A percentile compares a stretch with the other conserved stretches of the same genome.
phyloP scores from a whole-genome alignment of 2,329 filamentous ascomycete genomes.

The Dothistroma pini region DNA sequence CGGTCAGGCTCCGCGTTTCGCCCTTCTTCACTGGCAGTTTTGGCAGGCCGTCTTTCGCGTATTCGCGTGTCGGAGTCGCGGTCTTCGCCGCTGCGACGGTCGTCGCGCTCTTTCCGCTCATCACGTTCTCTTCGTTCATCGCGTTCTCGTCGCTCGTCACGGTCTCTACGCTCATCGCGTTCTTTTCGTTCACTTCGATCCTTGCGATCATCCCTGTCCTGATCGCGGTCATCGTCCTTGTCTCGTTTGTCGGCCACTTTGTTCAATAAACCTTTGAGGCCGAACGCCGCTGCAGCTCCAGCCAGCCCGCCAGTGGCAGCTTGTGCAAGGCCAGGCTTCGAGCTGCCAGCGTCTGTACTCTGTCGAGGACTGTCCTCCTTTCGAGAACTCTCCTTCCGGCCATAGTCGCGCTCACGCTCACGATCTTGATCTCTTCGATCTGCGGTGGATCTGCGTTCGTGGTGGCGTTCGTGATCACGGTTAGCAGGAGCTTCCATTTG shows the following conservation, averaged over 20 bases:
- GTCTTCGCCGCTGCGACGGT: constrained; percentile 8
- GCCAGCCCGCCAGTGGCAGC: constrained; percentile 32
- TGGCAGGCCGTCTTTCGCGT: constrained; percentile 12
- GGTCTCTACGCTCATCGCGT: background rate
- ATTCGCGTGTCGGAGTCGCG: constrained; percentile 4
- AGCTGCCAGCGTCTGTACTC: constrained; percentile 16
- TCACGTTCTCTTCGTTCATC: constrained; percentile 6
- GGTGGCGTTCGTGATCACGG: constrained; percentile 28
- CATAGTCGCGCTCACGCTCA: constrained; percentile 23
- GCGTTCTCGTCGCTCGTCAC: constrained; percentile 10
- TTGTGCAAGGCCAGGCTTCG: constrained; percentile 27
- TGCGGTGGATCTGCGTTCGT: constrained; percentile 24
- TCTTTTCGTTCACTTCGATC: constrained; percentile 7
- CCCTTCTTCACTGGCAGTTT: constrained; percentile 28
- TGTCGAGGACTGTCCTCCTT: constrained; percentile 26
- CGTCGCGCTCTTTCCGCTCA: constrained; percentile 2
- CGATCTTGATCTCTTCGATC: constrained; percentile 5
- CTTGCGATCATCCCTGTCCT: constrained; percentile 19
- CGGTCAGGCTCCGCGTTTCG: constrained; percentile 28
- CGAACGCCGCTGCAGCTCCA: constrained; percentile 31
- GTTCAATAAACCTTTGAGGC: constrained; percentile 28
- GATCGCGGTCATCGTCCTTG: constrained; percentile 23
- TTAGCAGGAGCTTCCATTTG: constrained; percentile 22
- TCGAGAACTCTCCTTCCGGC: constrained; percentile 24
- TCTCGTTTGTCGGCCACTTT: constrained; percentile 24